A percentile compares a stretch with the other conserved stretches of the same genome.
Evolutionary conservation across 1,284 basidiomycete species (phyloP).

Genomic region (Ceratobasidium sp.): DNA sequence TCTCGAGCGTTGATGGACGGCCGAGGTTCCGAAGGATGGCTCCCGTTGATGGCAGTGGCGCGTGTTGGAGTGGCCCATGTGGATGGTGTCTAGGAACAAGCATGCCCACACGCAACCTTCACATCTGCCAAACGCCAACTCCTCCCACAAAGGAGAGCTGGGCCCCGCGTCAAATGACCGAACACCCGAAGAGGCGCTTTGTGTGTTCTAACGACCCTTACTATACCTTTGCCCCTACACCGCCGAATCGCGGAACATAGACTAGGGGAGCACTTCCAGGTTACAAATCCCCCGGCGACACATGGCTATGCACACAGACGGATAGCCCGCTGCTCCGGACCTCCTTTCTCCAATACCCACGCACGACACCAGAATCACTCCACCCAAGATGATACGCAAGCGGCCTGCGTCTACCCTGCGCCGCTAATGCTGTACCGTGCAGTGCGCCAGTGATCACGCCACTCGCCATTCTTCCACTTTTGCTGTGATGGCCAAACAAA

Average conservation of each 20-base stretch:
- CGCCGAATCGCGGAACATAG: not conserved
- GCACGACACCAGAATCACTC: not conserved
- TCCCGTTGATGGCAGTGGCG: constrained; percentile 33
- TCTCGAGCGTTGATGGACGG: constrained; percentile 37
- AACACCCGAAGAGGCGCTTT: not conserved
- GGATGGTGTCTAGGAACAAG: not conserved
- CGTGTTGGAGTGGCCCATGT: constrained; percentile 18
- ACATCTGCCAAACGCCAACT: no score
- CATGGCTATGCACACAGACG: not conserved
- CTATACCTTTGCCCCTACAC: not conserved
- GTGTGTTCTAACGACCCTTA: not conserved
- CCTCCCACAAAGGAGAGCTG: constrained; percentile 19
- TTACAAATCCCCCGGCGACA: not conserved
- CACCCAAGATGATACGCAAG: not conserved
- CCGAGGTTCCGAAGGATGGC: constrained; percentile 15
- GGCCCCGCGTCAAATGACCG: not conserved
- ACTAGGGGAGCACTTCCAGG: not conserved
- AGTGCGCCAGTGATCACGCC: not conserved
- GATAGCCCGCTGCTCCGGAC: not conserved
- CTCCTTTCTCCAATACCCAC: not conserved
- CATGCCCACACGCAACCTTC: not conserved
- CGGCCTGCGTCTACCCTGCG: not conserved
- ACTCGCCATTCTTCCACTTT: not conserved
- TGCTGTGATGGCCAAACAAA: constrained; percentile 3
- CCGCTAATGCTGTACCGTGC: not conserved